Conservation (phyloP, 768 basidiomycete species). For the Psilocybe sp. region DNA sequence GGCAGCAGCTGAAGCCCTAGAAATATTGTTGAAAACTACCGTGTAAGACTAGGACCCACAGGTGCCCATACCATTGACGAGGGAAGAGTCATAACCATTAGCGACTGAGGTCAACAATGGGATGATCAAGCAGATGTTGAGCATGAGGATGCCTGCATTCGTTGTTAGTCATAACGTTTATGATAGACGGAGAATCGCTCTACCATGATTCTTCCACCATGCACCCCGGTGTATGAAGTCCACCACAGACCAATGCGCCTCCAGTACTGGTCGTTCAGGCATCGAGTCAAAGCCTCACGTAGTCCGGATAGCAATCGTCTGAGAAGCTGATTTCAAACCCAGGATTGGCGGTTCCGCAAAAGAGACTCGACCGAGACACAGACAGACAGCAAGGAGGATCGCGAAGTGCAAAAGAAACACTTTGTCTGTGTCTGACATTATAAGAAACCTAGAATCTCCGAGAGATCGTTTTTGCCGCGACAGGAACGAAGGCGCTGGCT, state of each 20-base stretch:
- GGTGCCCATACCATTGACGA: constrained; percentile 44
- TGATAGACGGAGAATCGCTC: constrained; percentile 6
- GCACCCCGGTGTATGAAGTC: constrained; percentile 57
- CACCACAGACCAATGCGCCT: constrained; percentile 39
- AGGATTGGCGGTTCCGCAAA: too few relatives aligned
- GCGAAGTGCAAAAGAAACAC: too few relatives aligned
- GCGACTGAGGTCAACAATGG: constrained; percentile 64
- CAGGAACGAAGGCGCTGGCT: too few relatives aligned
- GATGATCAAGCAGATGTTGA: constrained; percentile 58
- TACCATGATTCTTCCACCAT: constrained; percentile 65
- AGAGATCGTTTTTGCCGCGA: too few relatives aligned
- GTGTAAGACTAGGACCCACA: not conserved
- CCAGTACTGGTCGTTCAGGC: constrained; percentile 11
- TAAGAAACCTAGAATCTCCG: too few relatives aligned
- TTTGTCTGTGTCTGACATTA: too few relatives aligned
- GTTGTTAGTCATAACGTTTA: not conserved
- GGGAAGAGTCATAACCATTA: constrained; percentile 70
- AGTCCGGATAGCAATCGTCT: not conserved
- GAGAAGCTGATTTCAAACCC: not conserved
- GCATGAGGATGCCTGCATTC: constrained; percentile 47
- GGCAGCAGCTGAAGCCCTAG: constrained; percentile 67
- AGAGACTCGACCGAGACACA: too few relatives aligned
- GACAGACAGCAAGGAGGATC: too few relatives aligned
- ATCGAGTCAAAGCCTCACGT: constrained; percentile 5
- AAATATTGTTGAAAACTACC: constrained; percentile 12